Evolutionary conservation across 148 eudicot species (phyloP).

Genomic region (Arctostaphylos glauca): DNA sequence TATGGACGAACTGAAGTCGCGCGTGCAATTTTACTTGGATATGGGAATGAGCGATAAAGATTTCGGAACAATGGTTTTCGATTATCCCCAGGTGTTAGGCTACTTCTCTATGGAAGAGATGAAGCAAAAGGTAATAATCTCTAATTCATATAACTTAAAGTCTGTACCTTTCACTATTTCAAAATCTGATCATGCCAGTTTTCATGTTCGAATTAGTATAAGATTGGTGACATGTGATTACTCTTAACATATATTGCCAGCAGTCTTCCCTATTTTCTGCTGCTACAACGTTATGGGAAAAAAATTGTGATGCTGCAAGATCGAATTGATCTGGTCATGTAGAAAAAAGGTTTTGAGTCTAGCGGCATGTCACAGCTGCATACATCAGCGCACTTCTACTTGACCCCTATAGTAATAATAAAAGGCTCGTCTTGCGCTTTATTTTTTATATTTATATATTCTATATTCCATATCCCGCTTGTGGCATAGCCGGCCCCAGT

Average conservation of each 20-base stretch:
- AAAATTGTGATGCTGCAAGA: neutral
- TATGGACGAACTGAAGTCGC: conserved; percentile 69
- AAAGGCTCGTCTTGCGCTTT: no score
- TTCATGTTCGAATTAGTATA: neutral
- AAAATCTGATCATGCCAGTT: neutral
- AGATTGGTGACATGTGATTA: neutral
- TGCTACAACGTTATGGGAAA: neutral
- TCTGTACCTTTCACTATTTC: neutral
- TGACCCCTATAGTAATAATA: no score
- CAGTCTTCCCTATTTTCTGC: no score
- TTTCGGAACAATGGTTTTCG: conserved; percentile 96
- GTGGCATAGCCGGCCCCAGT: no score
- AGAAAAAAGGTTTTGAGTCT: no score
- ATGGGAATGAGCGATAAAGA: conserved; percentile 90
- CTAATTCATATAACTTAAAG: neutral
- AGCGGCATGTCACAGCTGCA: no score
- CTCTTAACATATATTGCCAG: no score
- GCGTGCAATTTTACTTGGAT: conserved; percentile 62
- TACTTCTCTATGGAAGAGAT: conserved; percentile 75
- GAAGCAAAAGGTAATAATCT: conserved; percentile 66
- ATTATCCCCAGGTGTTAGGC: conserved; percentile 84
- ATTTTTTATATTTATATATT: no score
- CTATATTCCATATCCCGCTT: no score
- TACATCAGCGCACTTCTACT: no score
- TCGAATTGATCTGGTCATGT: no score